Evolutionary conservation across 2,329 filamentous ascomycete genomes (phyloP), one percentile per base, ranked within the genome.

Genomic region (Aureobasidium zeae): DNA sequence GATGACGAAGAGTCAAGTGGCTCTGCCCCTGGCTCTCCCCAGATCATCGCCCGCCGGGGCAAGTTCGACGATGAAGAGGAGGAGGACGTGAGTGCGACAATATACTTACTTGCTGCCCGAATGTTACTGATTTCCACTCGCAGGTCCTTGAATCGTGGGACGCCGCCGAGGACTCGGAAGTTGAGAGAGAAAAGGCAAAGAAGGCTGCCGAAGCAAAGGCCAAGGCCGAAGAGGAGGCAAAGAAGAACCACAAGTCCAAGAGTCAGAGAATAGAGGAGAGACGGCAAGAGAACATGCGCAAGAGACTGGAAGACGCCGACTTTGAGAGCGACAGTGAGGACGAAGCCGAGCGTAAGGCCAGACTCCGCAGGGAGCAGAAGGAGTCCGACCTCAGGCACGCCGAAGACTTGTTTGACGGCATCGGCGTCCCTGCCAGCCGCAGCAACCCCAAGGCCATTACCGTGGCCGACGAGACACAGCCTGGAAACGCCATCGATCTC

Each of bases 121-220:
- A 15, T 13, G 1, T 10, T 19, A 16, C 59, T 48, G 52, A 49
- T 52, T 5, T 45, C 36, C 58, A 11, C 13, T 12, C 12, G 20
- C 15, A 94, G 82, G 86, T 96, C 46, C 77, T 95, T 59, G 91
- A 98, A 48, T 89, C 86, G 24, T 98, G 91, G 91, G 88, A 96
- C 58, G 89, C 86, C 47, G 88, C 85, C 54, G 91, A 96, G 60
- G 91, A 98, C 69, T 94, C 87, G 49, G 91, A 98, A 58, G 89
- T 81, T 56, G 91, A 98, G 71, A 84, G 87, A 57, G 88, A 95
- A 67, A 98, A 96, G 73, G 85, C 77, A 20, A 84, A 83, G 66
- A 91, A 89, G 69, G 86, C 81, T 38, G 81, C 75, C 5, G 88
- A 86, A 59, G 83, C 78, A 42, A 93, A 94, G 66, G 86, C 83